These are phyloP conservation scores for Colletotrichum sp. DNA, from an alignment of 2,329 filamentous ascomycete genomes.

Conservation along the genomic window DNA sequence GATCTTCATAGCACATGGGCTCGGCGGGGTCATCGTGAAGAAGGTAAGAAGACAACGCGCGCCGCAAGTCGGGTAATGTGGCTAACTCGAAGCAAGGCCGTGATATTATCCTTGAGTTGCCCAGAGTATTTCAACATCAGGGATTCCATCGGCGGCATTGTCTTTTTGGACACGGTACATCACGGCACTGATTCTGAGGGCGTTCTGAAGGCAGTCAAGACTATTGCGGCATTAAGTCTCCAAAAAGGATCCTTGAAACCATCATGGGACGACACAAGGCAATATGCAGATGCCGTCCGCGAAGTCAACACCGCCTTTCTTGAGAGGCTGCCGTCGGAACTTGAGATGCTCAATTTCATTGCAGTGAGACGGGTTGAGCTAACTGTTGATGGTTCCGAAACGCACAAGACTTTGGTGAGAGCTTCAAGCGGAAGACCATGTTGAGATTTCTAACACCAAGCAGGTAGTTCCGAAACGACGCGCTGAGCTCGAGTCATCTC, in stretches of 20 bases:
- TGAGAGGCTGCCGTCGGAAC: neutral
- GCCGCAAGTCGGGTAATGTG: too few species aligned
- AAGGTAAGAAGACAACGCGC: too few species aligned
- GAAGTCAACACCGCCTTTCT: slow-evolving; percentile 20
- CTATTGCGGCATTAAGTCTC: slow-evolving; percentile 9
- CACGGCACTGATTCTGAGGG: slow-evolving; percentile 23
- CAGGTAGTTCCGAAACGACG: neutral
- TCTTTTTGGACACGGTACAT: slow-evolving; percentile 29
- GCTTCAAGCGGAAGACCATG: too few species aligned
- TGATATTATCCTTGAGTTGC: neutral
- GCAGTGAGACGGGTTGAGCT: neutral
- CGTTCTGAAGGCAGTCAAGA: slow-evolving; percentile 23
- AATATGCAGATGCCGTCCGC: slow-evolving; percentile 25
- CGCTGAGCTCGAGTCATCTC: neutral
- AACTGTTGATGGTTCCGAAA: neutral
- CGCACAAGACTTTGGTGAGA: neutral
- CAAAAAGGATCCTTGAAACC: neutral
- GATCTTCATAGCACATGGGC: slow-evolving; percentile 28
- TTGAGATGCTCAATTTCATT: slow-evolving; percentile 2
- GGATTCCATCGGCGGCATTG: slow-evolving; percentile 18
- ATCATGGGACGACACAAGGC: slow-evolving; percentile 20
- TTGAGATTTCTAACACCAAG: neutral
- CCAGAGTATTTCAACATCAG: slow-evolving; percentile 10
- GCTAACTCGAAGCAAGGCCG: neutral
- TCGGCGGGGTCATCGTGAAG: slow-evolving; percentile 28